These are phyloP conservation scores for Blakeslea trispora DNA, from an alignment of 371 early-diverging fungal genomes.

Conservation along the genomic window DNA sequence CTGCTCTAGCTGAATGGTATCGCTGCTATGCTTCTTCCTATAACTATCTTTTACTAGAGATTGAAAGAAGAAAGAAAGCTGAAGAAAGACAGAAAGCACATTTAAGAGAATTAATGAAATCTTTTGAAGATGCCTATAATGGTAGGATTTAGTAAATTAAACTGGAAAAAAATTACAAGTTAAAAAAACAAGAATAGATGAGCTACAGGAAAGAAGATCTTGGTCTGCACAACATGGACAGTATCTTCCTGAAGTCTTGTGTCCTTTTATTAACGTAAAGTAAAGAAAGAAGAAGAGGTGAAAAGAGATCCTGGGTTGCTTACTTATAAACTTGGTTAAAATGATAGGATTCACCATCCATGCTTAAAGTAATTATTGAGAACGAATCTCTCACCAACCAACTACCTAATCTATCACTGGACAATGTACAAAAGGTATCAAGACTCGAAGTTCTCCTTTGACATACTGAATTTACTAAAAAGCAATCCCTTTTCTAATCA, in stretches of 20 bases:
- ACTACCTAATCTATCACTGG: slow-evolving; percentile 39
- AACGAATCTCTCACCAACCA: slow-evolving; percentile 9
- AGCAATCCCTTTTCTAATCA: background rate
- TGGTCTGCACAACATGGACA: slow-evolving; percentile 50
- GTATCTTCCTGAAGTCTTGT: slow-evolving; percentile 47
- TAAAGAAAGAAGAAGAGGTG: too few relatives aligned
- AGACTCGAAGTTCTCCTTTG: too few relatives aligned
- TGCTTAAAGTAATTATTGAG: slow-evolving; percentile 23
- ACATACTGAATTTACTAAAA: background rate
- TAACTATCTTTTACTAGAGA: slow-evolving; percentile 39
- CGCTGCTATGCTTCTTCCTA: slow-evolving; percentile 42
- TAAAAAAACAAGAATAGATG: too few relatives aligned
- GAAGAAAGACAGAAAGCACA: slow-evolving; percentile 33
- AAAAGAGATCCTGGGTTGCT: too few relatives aligned
- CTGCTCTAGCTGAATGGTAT: slow-evolving; percentile 43
- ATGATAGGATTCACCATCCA: slow-evolving; percentile 22
- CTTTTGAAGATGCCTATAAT: slow-evolving; percentile 36
- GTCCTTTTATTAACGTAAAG: slow-evolving; percentile 50
- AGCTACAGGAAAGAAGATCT: slow-evolving; percentile 37
- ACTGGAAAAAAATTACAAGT: too few relatives aligned
- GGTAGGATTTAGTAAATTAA: too few relatives aligned
- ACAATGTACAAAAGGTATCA: slow-evolving; percentile 41
- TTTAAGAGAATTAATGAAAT: slow-evolving; percentile 25
- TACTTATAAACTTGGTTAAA: too few relatives aligned
- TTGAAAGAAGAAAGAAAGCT: slow-evolving; percentile 38